phyloP scores from a whole-genome alignment of 108 stramenopile genomes.

The Conticribra weissflogii region DNA sequence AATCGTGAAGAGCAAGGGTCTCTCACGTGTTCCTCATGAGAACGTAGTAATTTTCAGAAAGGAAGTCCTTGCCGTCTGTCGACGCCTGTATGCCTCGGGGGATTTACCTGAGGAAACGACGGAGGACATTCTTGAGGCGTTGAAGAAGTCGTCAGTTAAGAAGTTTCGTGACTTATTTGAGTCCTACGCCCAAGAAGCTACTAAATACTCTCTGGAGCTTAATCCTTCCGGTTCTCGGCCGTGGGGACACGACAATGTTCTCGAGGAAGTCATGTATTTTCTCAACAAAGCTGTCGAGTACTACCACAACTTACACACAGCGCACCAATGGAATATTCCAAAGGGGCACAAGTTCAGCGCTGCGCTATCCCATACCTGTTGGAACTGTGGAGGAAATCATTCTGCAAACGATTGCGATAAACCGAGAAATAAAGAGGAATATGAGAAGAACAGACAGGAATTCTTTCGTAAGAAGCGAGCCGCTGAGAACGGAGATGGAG shows the following conservation, averaged over 20 bases:
- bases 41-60: background rate
- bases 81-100: background rate
- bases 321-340: background rate
- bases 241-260: background rate
- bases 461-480: background rate
- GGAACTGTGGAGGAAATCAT: background rate
- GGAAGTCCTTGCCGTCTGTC: background rate
- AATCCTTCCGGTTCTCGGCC: background rate
- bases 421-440: background rate
- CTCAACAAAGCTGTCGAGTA: background rate
- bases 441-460: background rate
- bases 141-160: background rate
- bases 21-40: background rate
- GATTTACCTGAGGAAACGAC: background rate
- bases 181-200: background rate
- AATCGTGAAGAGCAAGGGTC: background rate
- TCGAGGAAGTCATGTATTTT: constrained; percentile 1
- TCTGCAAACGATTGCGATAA: background rate
- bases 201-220: background rate
- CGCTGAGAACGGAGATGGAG: no score
- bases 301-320: background rate
- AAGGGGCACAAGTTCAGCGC: background rate
- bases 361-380: no score
- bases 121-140: background rate
- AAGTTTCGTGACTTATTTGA: background rate